A percentile compares a stretch with the other conserved stretches of the same genome.
These are phyloP conservation scores for Tillandsia fasciculata DNA, from an alignment of 176 grass and related monocot species.

Conservation along the genomic window DNA sequence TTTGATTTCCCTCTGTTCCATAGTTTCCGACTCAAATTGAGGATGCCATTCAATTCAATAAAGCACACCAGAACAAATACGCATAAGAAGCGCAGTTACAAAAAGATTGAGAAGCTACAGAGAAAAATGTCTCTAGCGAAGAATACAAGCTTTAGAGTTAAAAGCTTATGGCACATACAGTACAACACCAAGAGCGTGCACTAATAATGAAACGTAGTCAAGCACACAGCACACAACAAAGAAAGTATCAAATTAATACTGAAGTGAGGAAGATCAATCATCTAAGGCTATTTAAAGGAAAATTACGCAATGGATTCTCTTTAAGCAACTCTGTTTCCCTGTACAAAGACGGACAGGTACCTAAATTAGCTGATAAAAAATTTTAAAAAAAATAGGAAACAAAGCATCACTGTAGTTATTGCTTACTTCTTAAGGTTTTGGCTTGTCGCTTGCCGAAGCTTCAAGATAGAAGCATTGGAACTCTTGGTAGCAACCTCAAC, in stretches of 20 bases:
- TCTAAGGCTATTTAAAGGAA: slow-evolving; percentile 65
- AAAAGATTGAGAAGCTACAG: too few relatives aligned
- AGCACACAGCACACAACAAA: neutral
- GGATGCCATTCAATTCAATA: too few relatives aligned
- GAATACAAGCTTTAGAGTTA: too few relatives aligned
- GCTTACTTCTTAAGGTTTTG: slow-evolving; percentile 73
- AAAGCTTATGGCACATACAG: too few relatives aligned
- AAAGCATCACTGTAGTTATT: neutral
- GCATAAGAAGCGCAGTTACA: too few relatives aligned
- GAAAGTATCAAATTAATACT: neutral
- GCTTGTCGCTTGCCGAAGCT: slow-evolving; percentile 63
- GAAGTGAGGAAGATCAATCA: slow-evolving; percentile 20
- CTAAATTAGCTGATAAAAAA: neutral
- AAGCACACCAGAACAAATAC: too few relatives aligned
- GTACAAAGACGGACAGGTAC: slow-evolving; percentile 16
- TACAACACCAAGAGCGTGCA: too few relatives aligned
- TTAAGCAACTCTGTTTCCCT: slow-evolving; percentile 95
- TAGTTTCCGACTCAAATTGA: too few relatives aligned
- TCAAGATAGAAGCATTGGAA: slow-evolving; percentile 49
- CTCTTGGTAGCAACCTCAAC: slow-evolving; percentile 36
- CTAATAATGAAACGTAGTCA: too few relatives aligned
- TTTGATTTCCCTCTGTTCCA: too few relatives aligned
- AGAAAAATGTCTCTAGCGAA: too few relatives aligned
- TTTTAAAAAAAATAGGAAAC: neutral
- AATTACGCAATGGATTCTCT: slow-evolving; percentile 82